phyloP scores from a whole-genome alignment of 257 asterid genomes.

The Gardenia jasminoides region DNA sequence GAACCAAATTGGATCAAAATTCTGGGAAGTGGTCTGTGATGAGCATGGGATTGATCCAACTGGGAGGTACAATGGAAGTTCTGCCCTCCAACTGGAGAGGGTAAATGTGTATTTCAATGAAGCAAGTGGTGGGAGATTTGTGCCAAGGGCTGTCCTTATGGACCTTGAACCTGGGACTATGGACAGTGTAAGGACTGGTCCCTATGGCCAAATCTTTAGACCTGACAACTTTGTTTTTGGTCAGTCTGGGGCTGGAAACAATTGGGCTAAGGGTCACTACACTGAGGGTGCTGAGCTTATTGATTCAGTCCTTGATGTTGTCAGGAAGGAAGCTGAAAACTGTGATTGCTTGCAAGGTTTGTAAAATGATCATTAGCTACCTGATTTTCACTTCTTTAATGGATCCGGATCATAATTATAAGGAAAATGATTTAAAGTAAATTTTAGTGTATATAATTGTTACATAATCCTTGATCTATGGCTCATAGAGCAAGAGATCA shows the following conservation, averaged over 20 bases:
- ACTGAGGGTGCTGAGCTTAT: constrained; percentile 36
- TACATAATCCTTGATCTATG: neutral
- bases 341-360: constrained; percentile 31
- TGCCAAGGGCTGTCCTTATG: constrained; percentile 31
- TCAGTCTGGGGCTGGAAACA: constrained; percentile 34
- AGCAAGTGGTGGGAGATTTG: constrained; percentile 28
- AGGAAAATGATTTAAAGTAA: too few species aligned
- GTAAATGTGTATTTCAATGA: constrained; percentile 33
- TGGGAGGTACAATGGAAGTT: constrained; percentile 24
- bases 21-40: constrained; percentile 32
- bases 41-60: constrained; percentile 35
- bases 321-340: constrained; percentile 32
- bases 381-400: neutral
- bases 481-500: neutral
- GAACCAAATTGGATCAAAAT: constrained; percentile 35
- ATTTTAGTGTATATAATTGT: neutral
- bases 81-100: constrained; percentile 26
- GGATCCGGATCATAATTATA: neutral
- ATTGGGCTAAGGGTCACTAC: constrained; percentile 34
- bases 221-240: constrained; percentile 33
- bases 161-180: constrained; percentile 35
- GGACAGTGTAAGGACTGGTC: constrained; percentile 31
- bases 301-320: constrained; percentile 34
- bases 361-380: neutral
- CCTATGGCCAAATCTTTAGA: constrained; percentile 25